These are phyloP conservation scores for Pseudonitzschia multiseries DNA, from an alignment of 108 stramenopile species.

Conservation along the genomic window DNA sequence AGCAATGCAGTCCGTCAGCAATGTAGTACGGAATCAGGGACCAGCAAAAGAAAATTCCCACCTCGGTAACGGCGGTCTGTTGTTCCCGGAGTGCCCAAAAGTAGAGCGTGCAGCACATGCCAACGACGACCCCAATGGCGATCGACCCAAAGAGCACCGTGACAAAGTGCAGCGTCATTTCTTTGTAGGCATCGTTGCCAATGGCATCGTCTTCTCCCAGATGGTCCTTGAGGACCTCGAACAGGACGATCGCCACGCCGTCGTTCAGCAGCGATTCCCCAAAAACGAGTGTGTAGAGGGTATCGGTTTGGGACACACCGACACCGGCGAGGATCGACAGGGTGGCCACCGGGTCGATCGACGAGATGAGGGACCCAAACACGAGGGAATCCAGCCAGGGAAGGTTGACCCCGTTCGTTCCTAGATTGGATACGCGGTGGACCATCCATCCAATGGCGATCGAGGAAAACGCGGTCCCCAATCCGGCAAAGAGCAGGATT, in stretches of 20 bases:
- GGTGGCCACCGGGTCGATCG: constrained; percentile 88
- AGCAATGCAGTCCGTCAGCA: constrained; percentile 56
- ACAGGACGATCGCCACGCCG: constrained; percentile 82
- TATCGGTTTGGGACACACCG: constrained; percentile 74
- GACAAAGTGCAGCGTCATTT: constrained; percentile 42
- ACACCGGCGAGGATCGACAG: constrained; percentile 75
- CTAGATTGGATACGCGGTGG: constrained; percentile 44
- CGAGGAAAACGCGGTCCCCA: constrained; percentile 73
- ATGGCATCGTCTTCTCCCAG: constrained; percentile 38
- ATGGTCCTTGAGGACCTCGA: constrained; percentile 48
- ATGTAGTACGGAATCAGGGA: constrained; percentile 79
- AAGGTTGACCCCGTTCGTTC: constrained; percentile 27
- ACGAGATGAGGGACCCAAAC: constrained; percentile 87
- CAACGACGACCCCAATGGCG: constrained; percentile 57
- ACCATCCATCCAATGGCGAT: constrained; percentile 67
- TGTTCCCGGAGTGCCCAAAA: constrained; percentile 60
- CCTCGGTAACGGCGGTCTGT: constrained; percentile 60
- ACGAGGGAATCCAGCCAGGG: constrained; percentile 76
- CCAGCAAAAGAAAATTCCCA: constrained; percentile 63
- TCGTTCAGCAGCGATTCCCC: constrained; percentile 96
- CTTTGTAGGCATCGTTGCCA: constrained; percentile 20
- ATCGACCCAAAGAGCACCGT: constrained; percentile 53
- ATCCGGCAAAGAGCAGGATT: constrained; percentile 74
- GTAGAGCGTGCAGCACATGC: constrained; percentile 55
- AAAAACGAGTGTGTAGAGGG: constrained; percentile 88